These are phyloP conservation scores for Themeda triandra DNA, from an alignment of 176 grass and related monocot species.

Conservation along the genomic window DNA sequence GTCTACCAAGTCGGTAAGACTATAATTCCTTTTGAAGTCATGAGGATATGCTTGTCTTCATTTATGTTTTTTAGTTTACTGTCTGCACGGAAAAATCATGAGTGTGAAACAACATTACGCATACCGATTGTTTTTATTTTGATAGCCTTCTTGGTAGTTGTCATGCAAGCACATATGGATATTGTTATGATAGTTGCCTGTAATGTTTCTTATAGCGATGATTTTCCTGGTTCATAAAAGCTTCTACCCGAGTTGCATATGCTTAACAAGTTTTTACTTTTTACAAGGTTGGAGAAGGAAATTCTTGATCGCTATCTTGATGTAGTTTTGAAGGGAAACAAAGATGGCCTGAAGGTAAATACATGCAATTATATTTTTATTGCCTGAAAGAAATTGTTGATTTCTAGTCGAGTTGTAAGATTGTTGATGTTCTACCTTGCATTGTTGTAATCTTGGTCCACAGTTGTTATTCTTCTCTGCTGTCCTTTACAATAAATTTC, in stretches of 20 bases:
- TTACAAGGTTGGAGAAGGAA: conserved; percentile 85
- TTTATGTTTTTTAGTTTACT: not conserved
- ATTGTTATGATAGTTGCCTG: not conserved
- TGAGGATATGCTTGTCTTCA: not conserved
- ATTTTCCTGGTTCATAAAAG: not conserved
- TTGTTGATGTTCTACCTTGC: not conserved
- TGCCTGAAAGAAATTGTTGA: not conserved
- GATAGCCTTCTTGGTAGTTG: conserved; percentile 4
- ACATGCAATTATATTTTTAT: not conserved
- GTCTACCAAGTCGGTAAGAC: conserved; percentile 83
- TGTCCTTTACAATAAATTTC: not conserved
- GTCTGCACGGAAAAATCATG: not conserved
- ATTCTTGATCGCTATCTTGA: conserved; percentile 94
- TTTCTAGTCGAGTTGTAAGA: not conserved
- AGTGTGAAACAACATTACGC: not conserved
- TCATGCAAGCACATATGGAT: not conserved
- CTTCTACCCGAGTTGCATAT: conserved; percentile 6
- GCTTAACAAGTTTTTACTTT: conserved; percentile 4
- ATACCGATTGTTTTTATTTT: not conserved
- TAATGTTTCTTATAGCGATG: not conserved
- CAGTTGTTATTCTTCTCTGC: not conserved
- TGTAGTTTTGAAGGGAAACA: conserved; percentile 91
- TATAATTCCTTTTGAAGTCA: not conserved
- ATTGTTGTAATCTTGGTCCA: not conserved
- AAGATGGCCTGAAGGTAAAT: conserved; percentile 84